Conservation (phyloP, 202 grass and related monocot genomes). For the Panicum virgatum region DNA sequence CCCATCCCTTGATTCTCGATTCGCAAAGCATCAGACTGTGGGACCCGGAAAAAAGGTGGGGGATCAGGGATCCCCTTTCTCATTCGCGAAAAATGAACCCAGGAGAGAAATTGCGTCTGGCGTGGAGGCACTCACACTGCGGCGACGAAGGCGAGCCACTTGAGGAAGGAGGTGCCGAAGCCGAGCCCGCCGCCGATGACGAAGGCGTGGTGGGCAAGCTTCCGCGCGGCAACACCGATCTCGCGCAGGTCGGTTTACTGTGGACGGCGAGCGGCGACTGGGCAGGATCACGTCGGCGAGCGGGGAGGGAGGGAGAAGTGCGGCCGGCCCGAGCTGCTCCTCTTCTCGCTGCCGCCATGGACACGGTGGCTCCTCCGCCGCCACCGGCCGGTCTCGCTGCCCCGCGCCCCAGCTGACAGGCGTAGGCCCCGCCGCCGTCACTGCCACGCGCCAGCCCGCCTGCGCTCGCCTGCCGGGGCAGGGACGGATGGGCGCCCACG, state of each 20-base stretch:
- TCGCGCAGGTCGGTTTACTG: conserved; percentile 81
- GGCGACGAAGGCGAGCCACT: conserved; percentile 70
- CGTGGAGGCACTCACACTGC: conserved; percentile 55
- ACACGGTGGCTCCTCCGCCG: no score
- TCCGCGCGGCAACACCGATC: conserved; percentile 56
- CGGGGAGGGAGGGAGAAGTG: no score
- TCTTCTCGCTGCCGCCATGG: no score
- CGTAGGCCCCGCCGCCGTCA: no score
- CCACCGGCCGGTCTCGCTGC: no score
- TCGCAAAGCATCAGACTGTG: neutral
- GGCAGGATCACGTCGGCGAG: no score
- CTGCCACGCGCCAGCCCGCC: no score
- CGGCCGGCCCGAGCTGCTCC: no score
- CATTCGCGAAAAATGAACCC: neutral
- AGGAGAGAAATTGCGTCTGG: neutral
- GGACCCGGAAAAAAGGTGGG: neutral
- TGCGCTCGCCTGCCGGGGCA: no score
- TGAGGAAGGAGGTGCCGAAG: conserved; percentile 61
- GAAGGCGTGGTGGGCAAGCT: conserved; percentile 74
- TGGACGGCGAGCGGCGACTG: no score
- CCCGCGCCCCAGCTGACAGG: no score
- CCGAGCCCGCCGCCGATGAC: conserved; percentile 54
- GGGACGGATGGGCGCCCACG: no score
- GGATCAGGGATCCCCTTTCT: conserved; percentile 1
- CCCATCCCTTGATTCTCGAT: neutral